Percentiles rank a stretch among this genome's conserved stretches.
phyloP scores from a whole-genome alignment of 805 yeast species.

The Lipomyces oligophaga region DNA sequence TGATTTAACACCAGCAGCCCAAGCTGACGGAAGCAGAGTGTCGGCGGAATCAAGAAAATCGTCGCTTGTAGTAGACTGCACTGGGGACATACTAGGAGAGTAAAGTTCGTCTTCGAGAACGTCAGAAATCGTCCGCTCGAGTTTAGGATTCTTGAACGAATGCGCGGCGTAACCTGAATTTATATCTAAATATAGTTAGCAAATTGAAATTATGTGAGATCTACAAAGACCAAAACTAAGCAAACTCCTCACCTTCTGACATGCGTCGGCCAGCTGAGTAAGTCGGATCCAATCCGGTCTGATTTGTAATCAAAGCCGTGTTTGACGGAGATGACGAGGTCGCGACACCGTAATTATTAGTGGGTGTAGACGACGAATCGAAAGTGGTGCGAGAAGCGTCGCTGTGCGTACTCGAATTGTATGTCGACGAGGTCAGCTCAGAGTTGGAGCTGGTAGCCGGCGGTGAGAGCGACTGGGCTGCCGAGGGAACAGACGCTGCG shows the following conservation, averaged over 20 bases:
- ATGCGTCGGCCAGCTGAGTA: slow-evolving; percentile 22
- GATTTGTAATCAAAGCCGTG: no score
- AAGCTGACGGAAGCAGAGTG: slow-evolving; percentile 8
- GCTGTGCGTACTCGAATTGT: no score
- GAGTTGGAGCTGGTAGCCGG: no score
- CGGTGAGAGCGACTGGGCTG: no score
- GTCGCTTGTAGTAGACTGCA: slow-evolving; percentile 22
- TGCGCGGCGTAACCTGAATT: slow-evolving; percentile 6
- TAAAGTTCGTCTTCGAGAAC: slow-evolving; percentile 60
- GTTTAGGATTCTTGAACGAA: slow-evolving; percentile 41
- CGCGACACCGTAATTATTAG: no score
- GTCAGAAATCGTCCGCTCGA: slow-evolving; percentile 54
- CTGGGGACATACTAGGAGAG: slow-evolving; percentile 28
- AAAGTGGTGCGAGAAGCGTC: no score
- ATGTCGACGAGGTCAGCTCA: no score
- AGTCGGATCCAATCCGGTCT: no score
- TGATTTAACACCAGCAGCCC: slow-evolving; percentile 17
- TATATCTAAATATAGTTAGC: slow-evolving; percentile 19
- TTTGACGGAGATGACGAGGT: no score
- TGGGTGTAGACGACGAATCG: no score
- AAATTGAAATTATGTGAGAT: slow-evolving; percentile 12
- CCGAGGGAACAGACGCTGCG: no score
- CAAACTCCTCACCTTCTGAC: slow-evolving; percentile 23
- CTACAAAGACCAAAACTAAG: slow-evolving; percentile 1
- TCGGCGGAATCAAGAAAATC: slow-evolving; percentile 21